phyloP scores from a whole-genome alignment of 805 yeast genomes.

The Saccharomyces kudriavzevii region DNA sequence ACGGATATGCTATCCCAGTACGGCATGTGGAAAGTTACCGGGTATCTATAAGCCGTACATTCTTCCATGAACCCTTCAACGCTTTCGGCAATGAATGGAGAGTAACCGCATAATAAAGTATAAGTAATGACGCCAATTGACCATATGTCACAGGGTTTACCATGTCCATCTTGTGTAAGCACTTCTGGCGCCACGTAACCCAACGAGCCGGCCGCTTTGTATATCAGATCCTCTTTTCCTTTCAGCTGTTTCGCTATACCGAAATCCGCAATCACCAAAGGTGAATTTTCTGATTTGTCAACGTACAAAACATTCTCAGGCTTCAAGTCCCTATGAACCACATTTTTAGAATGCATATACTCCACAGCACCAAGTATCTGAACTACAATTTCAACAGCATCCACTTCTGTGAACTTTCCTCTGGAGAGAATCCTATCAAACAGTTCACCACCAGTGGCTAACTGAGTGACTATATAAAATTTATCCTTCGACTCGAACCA shows the following conservation, averaged over 20 bases:
- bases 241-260: conserved; percentile 82
- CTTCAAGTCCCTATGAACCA: conserved; percentile 90
- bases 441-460: conserved; percentile 93
- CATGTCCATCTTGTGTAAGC: conserved; percentile 73
- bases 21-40: conserved; percentile 76
- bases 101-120: conserved; percentile 83
- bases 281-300: conserved; percentile 48
- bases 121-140: conserved; percentile 88
- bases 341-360: conserved; percentile 66
- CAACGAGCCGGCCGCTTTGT: conserved; percentile 78
- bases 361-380: conserved; percentile 73
- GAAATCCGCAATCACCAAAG: conserved; percentile 85
- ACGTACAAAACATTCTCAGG: conserved; percentile 86
- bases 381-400: conserved; percentile 66
- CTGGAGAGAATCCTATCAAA: conserved; percentile 76
- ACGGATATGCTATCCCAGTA: conserved; percentile 79
- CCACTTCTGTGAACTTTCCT: conserved; percentile 83
- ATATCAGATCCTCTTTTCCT: conserved; percentile 51
- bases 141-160: conserved; percentile 95
- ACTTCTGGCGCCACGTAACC: conserved; percentile 98
- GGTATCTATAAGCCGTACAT: conserved; percentile 56
- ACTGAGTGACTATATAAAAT: conserved; percentile 85
- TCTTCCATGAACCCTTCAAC: conserved; percentile 76
- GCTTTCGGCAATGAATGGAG: conserved; percentile 82
- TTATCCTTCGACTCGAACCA: conserved; percentile 93